A percentile compares a stretch with the other conserved stretches of the same genome.
Conservation (phyloP, 495 filamentous ascomycete species). For the Penicillium maclennaniae region DNA sequence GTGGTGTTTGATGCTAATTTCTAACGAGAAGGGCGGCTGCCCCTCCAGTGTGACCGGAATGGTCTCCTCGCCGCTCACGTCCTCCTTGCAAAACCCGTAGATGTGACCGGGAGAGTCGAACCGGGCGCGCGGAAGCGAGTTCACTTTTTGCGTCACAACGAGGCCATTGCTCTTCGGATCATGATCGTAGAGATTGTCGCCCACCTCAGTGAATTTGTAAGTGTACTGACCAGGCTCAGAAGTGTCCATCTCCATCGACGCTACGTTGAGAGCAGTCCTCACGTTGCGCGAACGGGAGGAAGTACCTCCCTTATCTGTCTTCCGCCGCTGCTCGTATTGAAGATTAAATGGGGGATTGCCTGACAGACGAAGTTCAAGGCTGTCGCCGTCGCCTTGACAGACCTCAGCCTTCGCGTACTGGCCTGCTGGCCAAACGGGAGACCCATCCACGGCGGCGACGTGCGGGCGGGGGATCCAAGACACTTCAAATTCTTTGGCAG, state of each 20-base stretch:
- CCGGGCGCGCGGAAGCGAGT: conserved; percentile 70
- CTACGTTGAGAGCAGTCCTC: conserved; percentile 64
- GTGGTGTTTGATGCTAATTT: conserved; percentile 89
- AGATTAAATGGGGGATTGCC: conserved; percentile 82
- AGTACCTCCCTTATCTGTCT: conserved; percentile 56
- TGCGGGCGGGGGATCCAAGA: conserved; percentile 79
- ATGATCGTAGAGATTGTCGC: conserved; percentile 79
- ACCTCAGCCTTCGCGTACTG: conserved; percentile 69
- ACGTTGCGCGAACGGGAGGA: conserved; percentile 61
- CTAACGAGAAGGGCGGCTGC: conserved; percentile 81
- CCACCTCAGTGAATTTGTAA: conserved; percentile 77
- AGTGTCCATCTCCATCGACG: conserved; percentile 80
- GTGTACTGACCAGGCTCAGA: conserved; percentile 73
- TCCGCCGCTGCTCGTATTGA: conserved; percentile 73
- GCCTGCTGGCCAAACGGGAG: conserved; percentile 47
- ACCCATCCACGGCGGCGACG: conserved; percentile 60
- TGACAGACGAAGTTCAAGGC: conserved; percentile 71
- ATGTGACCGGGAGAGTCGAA: conserved; percentile 89
- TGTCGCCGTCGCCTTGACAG: conserved; percentile 91
- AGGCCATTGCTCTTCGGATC: conserved; percentile 57
- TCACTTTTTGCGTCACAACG: conserved; percentile 75
- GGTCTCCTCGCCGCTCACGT: conserved; percentile 72
- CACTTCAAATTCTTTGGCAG: conserved; percentile 70
- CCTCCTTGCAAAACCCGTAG: conserved; percentile 88
- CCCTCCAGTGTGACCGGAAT: conserved; percentile 83